Evolutionary conservation across 257 asterid genomes (phyloP).

Genomic region (Solanum pinnatisectum): DNA sequence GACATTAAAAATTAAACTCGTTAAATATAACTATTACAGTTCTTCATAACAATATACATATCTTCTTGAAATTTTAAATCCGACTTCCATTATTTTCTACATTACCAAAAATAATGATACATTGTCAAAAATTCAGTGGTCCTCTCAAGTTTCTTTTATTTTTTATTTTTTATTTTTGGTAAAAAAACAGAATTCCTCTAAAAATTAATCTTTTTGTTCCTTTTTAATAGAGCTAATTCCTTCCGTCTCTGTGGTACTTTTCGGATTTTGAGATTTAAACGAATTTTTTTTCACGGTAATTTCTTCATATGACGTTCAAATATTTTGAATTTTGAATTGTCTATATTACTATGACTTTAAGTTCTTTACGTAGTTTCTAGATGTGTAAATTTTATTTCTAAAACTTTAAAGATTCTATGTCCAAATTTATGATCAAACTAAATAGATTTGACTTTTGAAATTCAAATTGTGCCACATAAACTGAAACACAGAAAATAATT

Average conservation of each 20-base stretch:
- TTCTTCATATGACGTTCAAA: too few relatives aligned
- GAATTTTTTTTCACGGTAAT: too few relatives aligned
- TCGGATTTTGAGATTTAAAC: rapidly evolving
- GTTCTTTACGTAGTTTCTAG: too few relatives aligned
- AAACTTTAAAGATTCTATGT: neutral
- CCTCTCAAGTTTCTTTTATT: neutral
- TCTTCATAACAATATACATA: neutral
- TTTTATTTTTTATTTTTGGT: too few relatives aligned
- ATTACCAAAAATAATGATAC: neutral
- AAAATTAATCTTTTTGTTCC: neutral
- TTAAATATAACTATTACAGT: neutral
- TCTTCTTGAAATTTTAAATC: neutral
- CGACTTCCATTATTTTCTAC: neutral
- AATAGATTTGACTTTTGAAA: too few relatives aligned
- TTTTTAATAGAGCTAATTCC: neutral
- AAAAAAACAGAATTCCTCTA: neutral
- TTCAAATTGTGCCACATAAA: too few relatives aligned
- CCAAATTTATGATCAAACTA: neutral
- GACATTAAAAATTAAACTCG: neutral
- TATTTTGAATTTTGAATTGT: too few relatives aligned
- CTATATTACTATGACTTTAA: too few relatives aligned
- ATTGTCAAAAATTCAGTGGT: neutral
- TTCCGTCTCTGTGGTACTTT: neutral
- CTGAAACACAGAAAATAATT: neutral
- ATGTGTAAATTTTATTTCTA: neutral